Base-by-base conservation (phyloP, 1,284 basidiomycete species). In the Wallemia mellicola region DNA sequence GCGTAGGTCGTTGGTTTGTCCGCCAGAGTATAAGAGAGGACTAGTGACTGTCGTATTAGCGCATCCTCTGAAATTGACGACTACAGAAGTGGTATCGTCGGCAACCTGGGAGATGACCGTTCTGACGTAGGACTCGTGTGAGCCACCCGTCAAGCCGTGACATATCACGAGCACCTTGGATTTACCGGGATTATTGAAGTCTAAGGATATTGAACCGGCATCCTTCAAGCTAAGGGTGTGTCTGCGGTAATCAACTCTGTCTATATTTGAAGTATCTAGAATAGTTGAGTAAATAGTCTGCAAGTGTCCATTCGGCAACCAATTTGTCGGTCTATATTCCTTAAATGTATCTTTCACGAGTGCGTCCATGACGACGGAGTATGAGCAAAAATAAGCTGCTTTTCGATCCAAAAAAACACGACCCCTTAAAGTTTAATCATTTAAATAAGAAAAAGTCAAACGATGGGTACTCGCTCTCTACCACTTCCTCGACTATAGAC, bases 41-140 rank as follows among this genome's bases (percentile, higher is more conserved):
- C 38, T 48, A 22, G 14, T n/a, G 5, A 48, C n/a, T 3, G 5
- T 48, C 5, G 38, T 15, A 22, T 48, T 22, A 7, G 38, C 38
- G 38, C 68, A 69, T 1, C 67, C 68, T 2, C 68, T 62, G 38
- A 65, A 67, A 59, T 69, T 68, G 58, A 68, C 62, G 1, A 69
- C 68, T 7, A 48, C n/a, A 3, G 38, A 48, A n/a, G 38, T 48
- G 38, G 38, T 48, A n/a, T 48, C 19, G 9, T 3, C 38, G 38
- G 38, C 5, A 17, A 48, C 14, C 38, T 48, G 38, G 5, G 38
- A 11, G 22, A 48, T 22, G 38, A 48, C 9, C 14, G 38, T 11
- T 15, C 38, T 11, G 38, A 48, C 5, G 22, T 48, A 48, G 9
- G 38, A 48, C n/a, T 48, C 38, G n/a, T 48, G 38, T 15, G 38